Percentiles rank a stretch among this genome's conserved stretches.
Evolutionary conservation across 306 rosid species (phyloP).

Genomic region (Corylus americana): DNA sequence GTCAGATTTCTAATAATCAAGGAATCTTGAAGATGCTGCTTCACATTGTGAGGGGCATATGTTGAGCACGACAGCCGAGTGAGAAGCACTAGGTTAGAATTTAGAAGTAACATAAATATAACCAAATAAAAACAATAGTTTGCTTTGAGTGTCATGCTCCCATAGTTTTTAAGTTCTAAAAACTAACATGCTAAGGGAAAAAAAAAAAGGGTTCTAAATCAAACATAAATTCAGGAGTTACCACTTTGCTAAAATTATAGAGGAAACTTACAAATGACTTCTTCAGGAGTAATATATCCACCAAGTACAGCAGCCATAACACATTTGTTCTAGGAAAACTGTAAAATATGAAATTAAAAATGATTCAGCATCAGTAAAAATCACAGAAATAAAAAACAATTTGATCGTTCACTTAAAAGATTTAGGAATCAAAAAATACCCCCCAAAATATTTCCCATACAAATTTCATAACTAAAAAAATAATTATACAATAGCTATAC

Average conservation of each 20-base stretch:
- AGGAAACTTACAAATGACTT: conserved; percentile 82
- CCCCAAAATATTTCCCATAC: neutral
- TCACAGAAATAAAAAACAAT: neutral
- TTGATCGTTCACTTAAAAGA: neutral
- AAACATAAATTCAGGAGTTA: conserved; percentile 6
- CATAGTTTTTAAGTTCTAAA: neutral
- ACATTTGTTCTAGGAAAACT: conserved; percentile 89
- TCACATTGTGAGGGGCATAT: neutral
- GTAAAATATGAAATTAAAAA: conserved; percentile 30
- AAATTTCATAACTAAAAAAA: conserved; percentile 4
- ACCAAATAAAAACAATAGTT: neutral
- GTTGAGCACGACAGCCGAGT: neutral
- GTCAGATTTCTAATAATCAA: neutral
- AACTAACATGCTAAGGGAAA: neutral
- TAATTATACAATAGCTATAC: conserved; percentile 35
- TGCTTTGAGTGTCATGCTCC: neutral
- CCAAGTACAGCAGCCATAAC: conserved; percentile 84
- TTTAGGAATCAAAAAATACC: neutral
- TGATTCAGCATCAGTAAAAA: conserved; percentile 21
- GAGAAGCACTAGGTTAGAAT: neutral
- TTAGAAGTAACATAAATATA: neutral
- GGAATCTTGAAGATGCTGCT: neutral
- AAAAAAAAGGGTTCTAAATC: neutral
- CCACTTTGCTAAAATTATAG: conserved; percentile 12
- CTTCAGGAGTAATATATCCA: conserved; percentile 71